Evolutionary conservation across 1,284 basidiomycete genomes (phyloP).

Genomic region (Inonotus obliquus): DNA sequence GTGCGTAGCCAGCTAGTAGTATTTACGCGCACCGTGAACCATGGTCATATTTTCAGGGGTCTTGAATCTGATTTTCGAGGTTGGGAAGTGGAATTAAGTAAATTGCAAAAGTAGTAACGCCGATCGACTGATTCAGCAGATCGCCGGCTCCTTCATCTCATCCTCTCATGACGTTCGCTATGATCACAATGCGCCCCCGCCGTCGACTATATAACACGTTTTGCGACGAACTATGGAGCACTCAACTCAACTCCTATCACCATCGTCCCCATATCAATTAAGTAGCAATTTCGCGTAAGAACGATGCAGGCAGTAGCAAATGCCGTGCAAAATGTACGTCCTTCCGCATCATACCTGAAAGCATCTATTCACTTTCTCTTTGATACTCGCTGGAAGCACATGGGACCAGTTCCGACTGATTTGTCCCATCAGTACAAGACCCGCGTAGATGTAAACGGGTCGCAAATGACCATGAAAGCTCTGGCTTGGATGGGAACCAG

Average conservation of each 20-base stretch:
- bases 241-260: conserved; percentile 3
- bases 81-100: not conserved
- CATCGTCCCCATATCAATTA: not conserved
- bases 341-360: not conserved
- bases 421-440: conserved; percentile 46
- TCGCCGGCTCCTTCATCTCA: not conserved
- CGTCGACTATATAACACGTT: not conserved
- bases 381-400: conserved; percentile 25
- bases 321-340: conserved; percentile 31
- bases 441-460: conserved; percentile 37
- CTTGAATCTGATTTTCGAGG: not conserved
- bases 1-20: not conserved
- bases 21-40: too few species aligned
- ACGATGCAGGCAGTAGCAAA: conserved; percentile 35
- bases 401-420: conserved; percentile 41
- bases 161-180: conserved; percentile 5
- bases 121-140: not conserved
- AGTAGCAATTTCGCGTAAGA: not conserved
- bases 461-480: conserved; percentile 52
- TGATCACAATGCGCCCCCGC: not conserved
- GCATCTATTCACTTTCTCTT: not conserved
- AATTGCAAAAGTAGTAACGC: not conserved
- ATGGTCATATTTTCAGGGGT: too few species aligned
- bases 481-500: conserved; percentile 64
- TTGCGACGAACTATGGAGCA: not conserved